Evolutionary conservation across 805 yeast genomes (phyloP), one percentile per base, ranked within the genome.

Genomic region (Yarrowia divulgata): DNA sequence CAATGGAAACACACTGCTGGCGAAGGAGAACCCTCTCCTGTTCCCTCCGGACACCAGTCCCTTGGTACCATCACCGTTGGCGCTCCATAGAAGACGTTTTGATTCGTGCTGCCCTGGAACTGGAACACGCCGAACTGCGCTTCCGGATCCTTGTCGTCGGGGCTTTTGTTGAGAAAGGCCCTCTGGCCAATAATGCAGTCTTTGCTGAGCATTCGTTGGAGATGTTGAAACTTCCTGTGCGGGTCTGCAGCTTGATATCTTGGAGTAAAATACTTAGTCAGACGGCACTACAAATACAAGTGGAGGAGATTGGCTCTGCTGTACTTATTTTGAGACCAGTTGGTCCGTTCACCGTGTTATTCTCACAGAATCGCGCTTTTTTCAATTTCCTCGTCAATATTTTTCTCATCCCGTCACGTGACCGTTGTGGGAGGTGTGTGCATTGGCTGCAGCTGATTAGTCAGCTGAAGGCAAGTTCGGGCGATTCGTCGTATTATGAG

Each of bases 1-100:
- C 66, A 60, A 34, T 60, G 39, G 34, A 60, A 60, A 45, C 66
- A 60, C 34, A 60, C 66, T 13, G 66, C 66, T 2, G 66, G 66
- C 3, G 66, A 43, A 8, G 66, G 50, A 4, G 66, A 60, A 8
- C 66, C 66, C 39, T 60, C 66, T 45, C 66, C 66, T 2, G 52
- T 42, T 19, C 66, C 66, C 14, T 60, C 66, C 2, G 66, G 66
- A 23, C 66, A 43, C 66, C 66, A 60, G 40, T 60, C 66, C 14
- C 66, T n/a, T 1, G 66, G 66, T 1, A 60, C 66, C 66, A 60
- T 60, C 19, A 60, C 66, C 7, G 66, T 60, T 7, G 66, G 66
- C 32, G 52, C 13, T 7, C 66, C 66, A 19, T 34, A 45, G 14
- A 60, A 60, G 52, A 60, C 66, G 35, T 34, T 45, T 45, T 60